Evolutionary conservation across 2,329 filamentous ascomycete genomes (phyloP), one percentile per base, ranked within the genome.

Genomic region (Penicillium sp.): DNA sequence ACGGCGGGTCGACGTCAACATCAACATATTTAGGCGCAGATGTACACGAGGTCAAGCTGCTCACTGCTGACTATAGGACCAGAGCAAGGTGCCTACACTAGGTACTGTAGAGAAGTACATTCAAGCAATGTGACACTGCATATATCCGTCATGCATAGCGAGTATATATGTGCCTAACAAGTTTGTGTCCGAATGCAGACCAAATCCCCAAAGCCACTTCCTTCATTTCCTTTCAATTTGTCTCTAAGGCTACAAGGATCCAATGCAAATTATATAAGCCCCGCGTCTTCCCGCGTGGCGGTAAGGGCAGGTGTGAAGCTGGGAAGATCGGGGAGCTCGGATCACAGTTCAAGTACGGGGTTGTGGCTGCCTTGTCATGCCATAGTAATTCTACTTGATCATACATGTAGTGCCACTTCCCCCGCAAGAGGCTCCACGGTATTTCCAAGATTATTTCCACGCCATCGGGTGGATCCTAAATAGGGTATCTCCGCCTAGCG

Each of bases 381-480:
- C 41, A 44, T 18, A 22, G 37, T 22, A 40, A 22, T 9, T 40
- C 8, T 4, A 37, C n/a, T 37, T 37, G 29, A 14, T 12, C 29
- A 31, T n/a, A n/a, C n/a, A n/a, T n/a, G n/a, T 37, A 37, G 40
- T 25, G 37, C 20, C 20, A 42, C 40, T 20, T 26, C 25, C 42
- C 43, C 25, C 43, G 26, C 43, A 27, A 45, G 43, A 27, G n/a
- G 43, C 26, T 29, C 44, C 23, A 47, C 44, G 33, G 33, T 29
- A 45, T 18, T 20, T 45, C 25, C 29, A 47, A 46, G 22, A n/a
- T 23, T 59, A 59, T 53, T 59, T 49, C 57, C 57, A 59, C 55
- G 55, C 33, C 43, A 49, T 40, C 23, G 46, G 41, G 51, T 51
- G 51, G 55, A 26, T 23, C 48, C 54, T 42, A 57, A 50, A 49